These are phyloP conservation scores for Penicillium mononematosum DNA, from an alignment of 495 filamentous ascomycete species.

Conservation along the genomic window DNA sequence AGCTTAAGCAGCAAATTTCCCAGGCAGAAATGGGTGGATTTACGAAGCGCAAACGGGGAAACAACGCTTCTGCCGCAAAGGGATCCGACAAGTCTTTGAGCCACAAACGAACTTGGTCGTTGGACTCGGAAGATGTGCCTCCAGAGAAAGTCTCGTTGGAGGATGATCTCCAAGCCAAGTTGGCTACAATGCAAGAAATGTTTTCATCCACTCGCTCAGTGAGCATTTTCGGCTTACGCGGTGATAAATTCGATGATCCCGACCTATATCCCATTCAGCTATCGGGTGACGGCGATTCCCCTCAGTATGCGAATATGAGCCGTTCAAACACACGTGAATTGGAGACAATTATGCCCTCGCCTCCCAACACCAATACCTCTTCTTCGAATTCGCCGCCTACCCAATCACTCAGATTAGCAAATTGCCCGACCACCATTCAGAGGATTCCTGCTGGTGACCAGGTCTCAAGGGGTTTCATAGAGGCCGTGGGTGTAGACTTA, in stretches of 20 bases:
- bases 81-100: conserved; percentile 63
- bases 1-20: conserved; percentile 84
- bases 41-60: conserved; percentile 77
- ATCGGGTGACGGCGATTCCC: conserved; percentile 62
- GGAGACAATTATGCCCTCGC: conserved; percentile 59
- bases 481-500: conserved; percentile 85
- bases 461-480: conserved; percentile 71
- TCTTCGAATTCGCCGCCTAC: conserved; percentile 46
- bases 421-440: conserved; percentile 48
- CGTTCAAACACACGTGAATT: conserved; percentile 58
- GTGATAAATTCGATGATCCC: conserved; percentile 82
- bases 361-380: conserved; percentile 53
- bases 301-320: conserved; percentile 53
- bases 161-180: conserved; percentile 84
- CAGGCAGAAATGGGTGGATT: conserved; percentile 88
- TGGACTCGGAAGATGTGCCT: conserved; percentile 79
- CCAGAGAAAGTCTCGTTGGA: conserved; percentile 64
- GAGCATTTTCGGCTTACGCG: conserved; percentile 80
- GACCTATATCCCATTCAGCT: conserved; percentile 81
- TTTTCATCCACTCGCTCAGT: conserved; percentile 86
- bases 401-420: conserved; percentile 22
- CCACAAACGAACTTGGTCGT: conserved; percentile 94
- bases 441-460: conserved; percentile 45
- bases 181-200: conserved; percentile 88
- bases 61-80: conserved; percentile 55